These are phyloP conservation scores for Saccharomyces hybrid DNA, from an alignment of 1,139 yeast genomes.

Conservation along the genomic window DNA sequence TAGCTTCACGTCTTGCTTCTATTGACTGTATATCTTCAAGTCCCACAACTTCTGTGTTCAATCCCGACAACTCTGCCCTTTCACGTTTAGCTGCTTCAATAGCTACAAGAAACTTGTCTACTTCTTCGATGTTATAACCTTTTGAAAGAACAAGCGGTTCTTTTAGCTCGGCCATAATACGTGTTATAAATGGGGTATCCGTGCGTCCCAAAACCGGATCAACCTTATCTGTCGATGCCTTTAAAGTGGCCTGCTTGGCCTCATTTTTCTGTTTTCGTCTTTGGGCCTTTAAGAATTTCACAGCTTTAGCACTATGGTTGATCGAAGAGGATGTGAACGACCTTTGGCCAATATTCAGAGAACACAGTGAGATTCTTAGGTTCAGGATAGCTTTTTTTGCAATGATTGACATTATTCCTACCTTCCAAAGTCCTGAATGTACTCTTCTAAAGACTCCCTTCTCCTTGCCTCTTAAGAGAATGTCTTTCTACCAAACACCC, in stretches of 20 bases:
- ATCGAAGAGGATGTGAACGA: conserved; percentile 1
- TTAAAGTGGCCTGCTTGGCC: conserved; percentile 29
- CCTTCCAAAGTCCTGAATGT: background rate
- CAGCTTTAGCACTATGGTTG: conserved; percentile 23
- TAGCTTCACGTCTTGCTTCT: conserved; percentile 57
- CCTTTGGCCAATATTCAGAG: background rate
- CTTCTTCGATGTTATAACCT: conserved; percentile 54
- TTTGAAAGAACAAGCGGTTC: conserved; percentile 58
- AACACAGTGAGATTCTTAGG: background rate
- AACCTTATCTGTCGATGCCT: conserved; percentile 32
- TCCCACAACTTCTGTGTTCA: conserved; percentile 22
- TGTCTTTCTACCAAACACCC: background rate
- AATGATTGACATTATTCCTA: background rate
- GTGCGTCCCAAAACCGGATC: conserved; percentile 80
- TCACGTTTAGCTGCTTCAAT: conserved; percentile 58
- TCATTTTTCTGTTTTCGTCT: conserved; percentile 34
- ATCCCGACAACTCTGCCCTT: conserved; percentile 30
- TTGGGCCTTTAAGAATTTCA: conserved; percentile 30
- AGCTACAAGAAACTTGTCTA: conserved; percentile 71
- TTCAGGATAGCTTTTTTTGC: background rate
- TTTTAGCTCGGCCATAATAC: conserved; percentile 57
- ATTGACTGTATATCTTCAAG: conserved; percentile 37
- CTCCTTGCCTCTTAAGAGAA: background rate
- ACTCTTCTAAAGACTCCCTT: background rate
- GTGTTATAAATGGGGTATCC: conserved; percentile 57